Evolutionary conservation across 2,329 filamentous ascomycete species (phyloP), one percentile per base, ranked within the genome.

Genomic region (Xylariaceae sp.): DNA sequence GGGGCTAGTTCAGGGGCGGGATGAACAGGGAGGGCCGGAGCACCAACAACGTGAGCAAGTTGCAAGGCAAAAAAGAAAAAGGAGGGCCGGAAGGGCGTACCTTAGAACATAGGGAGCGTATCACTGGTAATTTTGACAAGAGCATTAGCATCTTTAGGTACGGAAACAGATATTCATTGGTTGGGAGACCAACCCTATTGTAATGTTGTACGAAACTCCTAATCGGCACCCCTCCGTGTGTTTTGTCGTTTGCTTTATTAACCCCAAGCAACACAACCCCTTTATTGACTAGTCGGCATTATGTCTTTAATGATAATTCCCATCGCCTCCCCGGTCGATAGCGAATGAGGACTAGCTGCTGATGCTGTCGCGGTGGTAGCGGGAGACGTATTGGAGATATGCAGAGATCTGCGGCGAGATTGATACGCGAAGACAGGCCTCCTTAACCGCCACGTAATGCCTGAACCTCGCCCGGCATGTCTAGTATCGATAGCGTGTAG

Each of bases 181-280:
- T 62, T 63, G 68, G 69, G 68, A 70, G 69, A 71, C 69, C 67
- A 71, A 72, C 69, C 70, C 67, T 65, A 63, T 42, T 55, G 44
- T 53, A 19, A 40, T 39, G 22, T 29, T 12, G 30, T 15, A 36
- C 39, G 39, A 47, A 26, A 48, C 26, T 13, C 16, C 34, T 34
- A 19, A 29, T 16, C 15, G 39, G 16, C 12, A 21, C 6, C 8
- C 21, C 32, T 22, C 13, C 39, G 30, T 10, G 16, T 44, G 30
- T 21, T 18, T 39, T 41, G 37, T 12, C 26, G 26, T 36, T 15
- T 13, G 16, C 2, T 13, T 26, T 39, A 10, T 34, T 37, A 44
- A 26, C 51, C 34, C 26, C 13, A 16, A 3, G 22, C 9, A 5
- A 10, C 39, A 18, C 9, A 32, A 7, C 12, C 18, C 16, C 12